Evolutionary conservation across 2,329 filamentous ascomycete species (phyloP).

Genomic region (Rutstroemia sp.): DNA sequence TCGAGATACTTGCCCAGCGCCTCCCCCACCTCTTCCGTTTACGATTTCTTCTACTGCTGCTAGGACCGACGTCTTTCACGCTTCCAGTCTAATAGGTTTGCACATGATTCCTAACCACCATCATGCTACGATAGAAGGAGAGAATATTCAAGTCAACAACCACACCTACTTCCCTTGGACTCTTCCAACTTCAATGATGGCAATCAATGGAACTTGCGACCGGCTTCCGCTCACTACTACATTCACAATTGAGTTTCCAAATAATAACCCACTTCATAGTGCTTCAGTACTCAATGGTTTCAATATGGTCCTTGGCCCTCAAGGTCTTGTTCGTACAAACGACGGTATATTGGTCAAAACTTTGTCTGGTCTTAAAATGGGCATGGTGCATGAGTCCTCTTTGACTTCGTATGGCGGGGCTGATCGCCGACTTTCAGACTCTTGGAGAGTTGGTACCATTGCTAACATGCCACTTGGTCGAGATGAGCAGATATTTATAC

Average conservation of each 20-base stretch:
- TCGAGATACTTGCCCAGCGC: slow-evolving; percentile 57
- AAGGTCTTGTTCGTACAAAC: slow-evolving; percentile 40
- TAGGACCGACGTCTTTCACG: slow-evolving; percentile 77
- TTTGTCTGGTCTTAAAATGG: slow-evolving; percentile 53
- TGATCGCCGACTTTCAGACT: slow-evolving; percentile 33
- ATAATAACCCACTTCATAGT: slow-evolving; percentile 31
- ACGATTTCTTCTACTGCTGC: slow-evolving; percentile 74
- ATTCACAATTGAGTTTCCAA: slow-evolving; percentile 58
- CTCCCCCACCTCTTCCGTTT: slow-evolving; percentile 52
- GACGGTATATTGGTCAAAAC: slow-evolving; percentile 43
- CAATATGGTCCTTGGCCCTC: slow-evolving; percentile 36
- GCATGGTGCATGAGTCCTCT: slow-evolving; percentile 57
- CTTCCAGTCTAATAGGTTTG: slow-evolving; percentile 74
- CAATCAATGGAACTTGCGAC: slow-evolving; percentile 68
- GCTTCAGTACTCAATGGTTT: slow-evolving; percentile 15
- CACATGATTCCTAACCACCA: slow-evolving; percentile 67
- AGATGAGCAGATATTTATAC: slow-evolving; percentile 79
- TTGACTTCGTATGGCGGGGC: slow-evolving; percentile 26
- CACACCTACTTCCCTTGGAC: slow-evolving; percentile 93
- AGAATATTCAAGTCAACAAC: slow-evolving; percentile 38
- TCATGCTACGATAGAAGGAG: slow-evolving; percentile 35
- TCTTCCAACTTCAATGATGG: slow-evolving; percentile 66
- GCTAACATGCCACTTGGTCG: slow-evolving; percentile 75
- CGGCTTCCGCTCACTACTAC: slow-evolving; percentile 64
- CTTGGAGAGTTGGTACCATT: slow-evolving; percentile 71